These are phyloP conservation scores for Diplodia scrobiculata DNA, from an alignment of 2,329 filamentous ascomycete genomes.

Conservation along the genomic window DNA sequence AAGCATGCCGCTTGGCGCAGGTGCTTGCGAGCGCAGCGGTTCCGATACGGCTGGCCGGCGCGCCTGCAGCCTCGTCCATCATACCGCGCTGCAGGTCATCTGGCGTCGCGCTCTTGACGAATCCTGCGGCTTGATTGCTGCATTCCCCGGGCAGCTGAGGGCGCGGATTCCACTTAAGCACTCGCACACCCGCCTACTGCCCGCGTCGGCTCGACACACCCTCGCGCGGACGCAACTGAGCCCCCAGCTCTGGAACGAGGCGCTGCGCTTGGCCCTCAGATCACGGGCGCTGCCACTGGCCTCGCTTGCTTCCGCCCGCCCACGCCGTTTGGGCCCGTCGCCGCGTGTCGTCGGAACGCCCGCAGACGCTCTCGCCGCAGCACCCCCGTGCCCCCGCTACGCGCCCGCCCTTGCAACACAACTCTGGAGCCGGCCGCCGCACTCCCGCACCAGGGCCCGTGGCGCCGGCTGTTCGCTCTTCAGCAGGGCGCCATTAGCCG, in stretches of 20 bases:
- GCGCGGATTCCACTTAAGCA: conserved; percentile 26
- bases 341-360: conserved; percentile 25
- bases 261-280: conserved; percentile 1
- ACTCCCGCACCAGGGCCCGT: conserved; percentile 20
- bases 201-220: conserved; percentile 25
- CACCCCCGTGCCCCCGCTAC: conserved; percentile 1
- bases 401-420: conserved; percentile 21
- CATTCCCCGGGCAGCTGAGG: conserved; percentile 26
- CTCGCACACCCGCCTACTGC: conserved; percentile 25
- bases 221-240: conserved; percentile 17
- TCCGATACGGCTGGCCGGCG: conserved; percentile 26
- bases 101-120: conserved; percentile 26
- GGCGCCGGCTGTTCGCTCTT: conserved; percentile 22
- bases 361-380: conserved; percentile 24
- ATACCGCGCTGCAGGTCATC: conserved; percentile 27
- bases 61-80: conserved; percentile 25
- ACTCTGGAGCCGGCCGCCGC: conserved; percentile 21
- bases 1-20: conserved; percentile 20
- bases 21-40: conserved; percentile 20
- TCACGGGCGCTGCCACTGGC: conserved; percentile 17
- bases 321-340: conserved; percentile 24
- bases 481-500: conserved; percentile 26
- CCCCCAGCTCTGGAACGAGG: conserved; percentile 19
- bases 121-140: conserved; percentile 18
- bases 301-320: conserved; percentile 26